Conservation (phyloP, 169 alveolate species). For the Cryptosporidium muris region DNA sequence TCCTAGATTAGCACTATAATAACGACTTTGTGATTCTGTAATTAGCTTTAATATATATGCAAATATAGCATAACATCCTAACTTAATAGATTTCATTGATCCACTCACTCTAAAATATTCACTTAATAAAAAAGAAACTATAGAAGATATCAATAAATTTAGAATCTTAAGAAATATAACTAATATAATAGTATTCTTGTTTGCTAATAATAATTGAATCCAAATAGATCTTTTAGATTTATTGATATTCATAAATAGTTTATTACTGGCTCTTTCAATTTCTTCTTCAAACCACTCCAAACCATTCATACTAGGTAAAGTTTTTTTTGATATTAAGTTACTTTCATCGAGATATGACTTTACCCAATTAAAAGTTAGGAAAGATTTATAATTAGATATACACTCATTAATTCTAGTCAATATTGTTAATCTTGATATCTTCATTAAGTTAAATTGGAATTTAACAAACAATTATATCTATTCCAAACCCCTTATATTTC, state of each 20-base stretch:
- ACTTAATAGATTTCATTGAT: not conserved
- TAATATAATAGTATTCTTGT: conserved; percentile 3
- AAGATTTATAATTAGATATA: no score
- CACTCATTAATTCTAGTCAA: no score
- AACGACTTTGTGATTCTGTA: conserved; percentile 42
- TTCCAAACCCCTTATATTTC: no score
- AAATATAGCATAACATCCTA: conserved; percentile 12
- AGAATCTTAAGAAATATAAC: conserved; percentile 13
- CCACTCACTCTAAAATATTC: conserved; percentile 1
- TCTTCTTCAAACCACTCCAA: not conserved
- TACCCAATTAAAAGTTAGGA: no score
- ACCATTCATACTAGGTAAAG: not conserved
- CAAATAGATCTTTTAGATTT: not conserved
- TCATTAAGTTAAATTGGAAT: no score
- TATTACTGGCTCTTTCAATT: not conserved
- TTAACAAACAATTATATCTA: no score
- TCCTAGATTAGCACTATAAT: conserved; percentile 17
- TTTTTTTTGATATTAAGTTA: not conserved
- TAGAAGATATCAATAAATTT: conserved; percentile 2
- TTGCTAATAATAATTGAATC: not conserved
- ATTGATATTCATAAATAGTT: not conserved
- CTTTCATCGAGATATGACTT: no score
- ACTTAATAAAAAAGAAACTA: conserved; percentile 14
- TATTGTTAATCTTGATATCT: no score
- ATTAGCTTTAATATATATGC: conserved; percentile 8